Base-by-base conservation (phyloP, 768 basidiomycete genomes). In the Rhodotorula diobovata region DNA sequence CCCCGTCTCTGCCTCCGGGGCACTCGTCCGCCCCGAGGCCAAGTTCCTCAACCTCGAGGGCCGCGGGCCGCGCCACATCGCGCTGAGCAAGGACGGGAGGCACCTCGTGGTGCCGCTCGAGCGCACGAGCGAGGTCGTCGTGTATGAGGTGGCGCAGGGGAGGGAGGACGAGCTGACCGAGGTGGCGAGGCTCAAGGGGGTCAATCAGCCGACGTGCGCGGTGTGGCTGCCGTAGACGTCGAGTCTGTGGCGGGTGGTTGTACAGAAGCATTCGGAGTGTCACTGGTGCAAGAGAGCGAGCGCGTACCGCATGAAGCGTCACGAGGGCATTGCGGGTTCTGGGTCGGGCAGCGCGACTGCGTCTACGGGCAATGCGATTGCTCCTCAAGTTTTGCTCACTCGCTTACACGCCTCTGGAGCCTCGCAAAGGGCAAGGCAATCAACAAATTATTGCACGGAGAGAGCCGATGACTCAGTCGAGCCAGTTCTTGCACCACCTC, bases 71-170 rank as follows among this genome's bases (percentile, higher is more conserved):
- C 50, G 73, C 35, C 55, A 71, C 35, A 71, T 74, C 16, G 12
- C 39, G 34, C 46, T 66, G 20, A 56, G 35, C 35, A 21, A 37
- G 25, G 39, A 41, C 23, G 67, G 67, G 18, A 56, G 28, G 59
- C 71, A 57, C 55, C 34, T 75, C 20, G 73, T 67, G 0, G 67
- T 75, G 1, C 55, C 60, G 41, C 63, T 67, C n/a, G 66, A 74
- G 51, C 48, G 63, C n/a, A 71, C 73, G 59, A 67, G 61, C 55
- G 73, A 74, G 66, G 66, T 68, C 4, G 69, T 63, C 43, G 37
- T 74, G 21, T 62, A 46, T 25, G 41, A 53, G 62, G 55, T 65
- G 0, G 25, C 34, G 11, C 66, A 60, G 10, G 58, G 63, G 20
- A 32, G 60, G 58, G 35, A 45, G 41, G 58, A 59, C 41, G 35